These are phyloP conservation scores for Phytophthora meadii DNA, from an alignment of 352 stramenopile species.

Conservation along the genomic window DNA sequence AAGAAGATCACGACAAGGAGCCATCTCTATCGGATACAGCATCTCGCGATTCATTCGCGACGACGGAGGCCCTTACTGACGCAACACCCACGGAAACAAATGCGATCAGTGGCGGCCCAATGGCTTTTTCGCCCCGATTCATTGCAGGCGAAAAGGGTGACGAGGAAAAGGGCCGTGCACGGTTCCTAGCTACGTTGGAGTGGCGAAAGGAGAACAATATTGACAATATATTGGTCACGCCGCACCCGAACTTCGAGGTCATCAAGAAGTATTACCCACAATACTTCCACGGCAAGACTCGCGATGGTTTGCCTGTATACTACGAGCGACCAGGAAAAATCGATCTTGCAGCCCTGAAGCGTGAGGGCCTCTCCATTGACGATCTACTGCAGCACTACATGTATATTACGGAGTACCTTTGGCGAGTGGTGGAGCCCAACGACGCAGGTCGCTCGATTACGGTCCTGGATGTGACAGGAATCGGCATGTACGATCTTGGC, in stretches of 20 bases:
- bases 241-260: constrained; percentile 81
- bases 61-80: constrained; percentile 17
- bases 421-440: constrained; percentile 80
- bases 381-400: constrained; percentile 91
- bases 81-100: constrained; percentile 7
- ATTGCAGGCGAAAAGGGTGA: constrained; percentile 88
- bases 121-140: constrained; percentile 82
- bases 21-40: constrained; percentile 23
- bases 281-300: constrained; percentile 89
- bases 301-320: constrained; percentile 79
- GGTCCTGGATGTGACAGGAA: constrained; percentile 85
- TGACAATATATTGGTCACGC: constrained; percentile 86
- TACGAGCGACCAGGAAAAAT: constrained; percentile 90
- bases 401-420: constrained; percentile 93
- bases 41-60: constrained; percentile 35
- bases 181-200: constrained; percentile 81
- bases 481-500: constrained; percentile 89
- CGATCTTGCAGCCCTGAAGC: constrained; percentile 84
- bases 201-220: constrained; percentile 89
- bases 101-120: constrained; percentile 63
- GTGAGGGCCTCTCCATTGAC: constrained; percentile 88
- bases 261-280: constrained; percentile 95
- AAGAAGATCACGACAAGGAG: constrained; percentile 61
- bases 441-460: constrained; percentile 81
- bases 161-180: constrained; percentile 75